Conservation (phyloP, 371 early-diverging fungal genomes). For the Mortierella polycephala region DNA sequence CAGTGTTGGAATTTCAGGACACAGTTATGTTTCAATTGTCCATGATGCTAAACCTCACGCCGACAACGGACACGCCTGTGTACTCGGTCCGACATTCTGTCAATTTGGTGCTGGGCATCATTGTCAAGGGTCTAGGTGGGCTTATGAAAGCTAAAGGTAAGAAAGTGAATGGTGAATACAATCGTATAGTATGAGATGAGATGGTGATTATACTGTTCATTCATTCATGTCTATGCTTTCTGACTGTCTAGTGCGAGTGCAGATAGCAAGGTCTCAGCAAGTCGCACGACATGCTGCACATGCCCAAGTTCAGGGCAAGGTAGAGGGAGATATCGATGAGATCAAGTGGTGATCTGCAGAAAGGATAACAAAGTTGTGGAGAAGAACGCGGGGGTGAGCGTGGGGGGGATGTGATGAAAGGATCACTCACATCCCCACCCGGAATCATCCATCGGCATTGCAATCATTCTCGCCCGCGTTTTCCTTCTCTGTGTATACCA, state of each 20-base stretch:
- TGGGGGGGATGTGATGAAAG: neutral
- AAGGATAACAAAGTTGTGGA: neutral
- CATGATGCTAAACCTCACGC: slow-evolving; percentile 2
- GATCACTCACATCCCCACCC: slow-evolving; percentile 3
- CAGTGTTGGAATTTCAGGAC: slow-evolving; percentile 1
- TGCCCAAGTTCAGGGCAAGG: no score
- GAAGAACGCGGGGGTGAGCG: neutral
- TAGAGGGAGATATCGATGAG: neutral
- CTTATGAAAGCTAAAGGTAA: slow-evolving; percentile 23
- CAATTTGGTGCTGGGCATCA: slow-evolving; percentile 10
- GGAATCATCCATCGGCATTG: neutral
- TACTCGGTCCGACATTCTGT: slow-evolving; percentile 18
- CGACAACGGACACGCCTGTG: slow-evolving; percentile 6
- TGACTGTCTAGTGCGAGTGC: slow-evolving; percentile 10
- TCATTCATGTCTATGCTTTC: neutral
- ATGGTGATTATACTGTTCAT: neutral
- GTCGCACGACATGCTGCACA: neutral
- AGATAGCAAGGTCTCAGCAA: slow-evolving; percentile 15
- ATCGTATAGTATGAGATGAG: neutral
- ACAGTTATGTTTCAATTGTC: slow-evolving; percentile 21
- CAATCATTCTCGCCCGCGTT: slow-evolving; percentile 1
- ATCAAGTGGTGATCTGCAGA: neutral
- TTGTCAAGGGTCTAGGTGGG: slow-evolving; percentile 6
- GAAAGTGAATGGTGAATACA: neutral
- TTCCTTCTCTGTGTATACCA: neutral